Evolutionary conservation across 2,329 filamentous ascomycete genomes (phyloP), one percentile per base, ranked within the genome.

Genomic region (Didymella lethalis): DNA sequence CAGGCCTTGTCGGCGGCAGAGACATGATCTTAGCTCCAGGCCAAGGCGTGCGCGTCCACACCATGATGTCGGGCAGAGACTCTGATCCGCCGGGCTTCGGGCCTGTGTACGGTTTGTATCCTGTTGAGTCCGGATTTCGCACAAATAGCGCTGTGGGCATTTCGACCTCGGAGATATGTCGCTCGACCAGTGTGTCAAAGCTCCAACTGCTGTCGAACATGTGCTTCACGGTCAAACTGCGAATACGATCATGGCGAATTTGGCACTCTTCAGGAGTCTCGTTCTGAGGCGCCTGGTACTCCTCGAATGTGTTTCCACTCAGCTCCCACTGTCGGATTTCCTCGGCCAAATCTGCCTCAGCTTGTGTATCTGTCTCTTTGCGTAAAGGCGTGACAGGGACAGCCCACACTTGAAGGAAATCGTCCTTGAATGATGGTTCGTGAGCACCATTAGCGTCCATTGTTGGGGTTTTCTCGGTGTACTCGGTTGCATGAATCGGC

Each of bases 121-220:
- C 83, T 43, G 89, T 87, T 0, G 88, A 83, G 2, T 84, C 76
- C 0, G 79, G 68, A 67, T 90, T 84, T 25, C 88, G 84, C 47
- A 91, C 75, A 70, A 93, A 96, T 40, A 95, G 81, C 26, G 85
- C 84, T 4, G 90, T 87, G 3, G 90, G 90, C 68, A 90, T 80
- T 57, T 85, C 81, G 47, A 91, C 90, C 34, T 90, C 78, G 16
- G 85, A 82, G 34, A 96, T 83, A 25, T 84, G 87, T 25, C 83
- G 87, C 68, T 91, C 87, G 20, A 86, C 75, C 18, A 96, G 81
- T 2, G 86, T 84, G 70, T 96, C 91, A 59, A 90, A 79, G 23
- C 80, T 84, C 92, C 91, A 95, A 56, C 84, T 79, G 0, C 90
- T 93, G 66, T 91, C 84, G 71, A 94, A 94, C 91, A 95, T 94